These are phyloP conservation scores for Colletotrichum higginsianum DNA, from an alignment of 2,329 filamentous ascomycete genomes.

Conservation along the genomic window DNA sequence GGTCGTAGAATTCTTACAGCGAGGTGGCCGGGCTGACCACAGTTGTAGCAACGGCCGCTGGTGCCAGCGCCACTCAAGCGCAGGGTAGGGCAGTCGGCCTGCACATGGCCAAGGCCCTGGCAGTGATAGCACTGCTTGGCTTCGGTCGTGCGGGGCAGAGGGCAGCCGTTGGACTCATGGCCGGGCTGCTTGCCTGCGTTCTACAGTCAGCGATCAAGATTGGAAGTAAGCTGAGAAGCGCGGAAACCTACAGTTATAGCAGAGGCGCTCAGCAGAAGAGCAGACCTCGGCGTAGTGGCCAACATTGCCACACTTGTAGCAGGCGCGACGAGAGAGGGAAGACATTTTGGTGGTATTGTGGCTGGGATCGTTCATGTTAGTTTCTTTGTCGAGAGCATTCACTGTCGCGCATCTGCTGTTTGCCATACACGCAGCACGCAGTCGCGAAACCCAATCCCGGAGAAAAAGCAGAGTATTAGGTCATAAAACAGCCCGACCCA, in stretches of 20 bases:
- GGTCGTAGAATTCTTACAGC: constrained; percentile 71
- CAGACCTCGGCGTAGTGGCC: constrained; percentile 91
- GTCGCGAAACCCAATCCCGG: background rate
- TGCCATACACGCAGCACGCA: background rate
- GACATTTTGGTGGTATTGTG: constrained; percentile 71
- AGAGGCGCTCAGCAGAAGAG: constrained; percentile 97
- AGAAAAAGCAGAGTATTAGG: background rate
- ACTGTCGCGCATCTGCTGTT: background rate
- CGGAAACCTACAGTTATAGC: constrained; percentile 93
- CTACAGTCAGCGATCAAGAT: constrained; percentile 15
- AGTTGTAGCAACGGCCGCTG: constrained; percentile 95
- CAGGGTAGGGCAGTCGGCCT: constrained; percentile 98
- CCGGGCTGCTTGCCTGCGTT: constrained; percentile 84
- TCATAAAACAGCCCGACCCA: background rate
- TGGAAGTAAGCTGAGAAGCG: constrained; percentile 1
- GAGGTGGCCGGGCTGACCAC: constrained; percentile 92
- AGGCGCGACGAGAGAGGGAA: constrained; percentile 85
- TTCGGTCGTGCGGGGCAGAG: constrained; percentile 95
- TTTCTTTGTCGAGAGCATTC: constrained; percentile 44
- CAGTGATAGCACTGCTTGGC: constrained; percentile 99
- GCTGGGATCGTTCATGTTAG: constrained; percentile 26
- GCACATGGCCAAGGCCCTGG: constrained; percentile 97
- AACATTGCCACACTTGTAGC: constrained; percentile 88
- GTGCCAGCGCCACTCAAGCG: constrained; percentile 87
- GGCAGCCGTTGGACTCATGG: constrained; percentile 98